phyloP scores from a whole-genome alignment of 2,329 filamentous ascomycete genomes.

The Didymellaceae sp. region DNA sequence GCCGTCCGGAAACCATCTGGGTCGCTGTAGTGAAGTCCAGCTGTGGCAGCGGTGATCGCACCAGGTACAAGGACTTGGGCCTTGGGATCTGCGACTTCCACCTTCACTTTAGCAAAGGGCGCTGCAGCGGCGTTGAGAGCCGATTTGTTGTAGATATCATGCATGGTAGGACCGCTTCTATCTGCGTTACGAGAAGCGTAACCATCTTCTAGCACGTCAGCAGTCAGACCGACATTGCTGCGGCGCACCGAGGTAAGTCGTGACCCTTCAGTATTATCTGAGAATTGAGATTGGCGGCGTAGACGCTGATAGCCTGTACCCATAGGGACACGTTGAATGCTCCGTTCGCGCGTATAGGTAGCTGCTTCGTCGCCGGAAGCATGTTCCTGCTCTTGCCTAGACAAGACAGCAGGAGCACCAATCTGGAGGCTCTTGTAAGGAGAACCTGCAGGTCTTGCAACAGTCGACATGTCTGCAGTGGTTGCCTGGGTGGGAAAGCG shows the following conservation, averaged over 20 bases:
- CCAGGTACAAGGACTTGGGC: constrained; percentile 18
- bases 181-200: no score
- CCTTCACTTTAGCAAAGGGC: constrained; percentile 19
- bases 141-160: constrained; percentile 8
- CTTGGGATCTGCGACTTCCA: constrained; percentile 1
- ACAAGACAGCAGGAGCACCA: background rate
- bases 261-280: constrained; percentile 36
- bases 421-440: no score
- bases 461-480: background rate
- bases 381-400: background rate
- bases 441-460: background rate
- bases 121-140: constrained; percentile 26
- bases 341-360: background rate
- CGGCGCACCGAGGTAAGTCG: constrained; percentile 28
- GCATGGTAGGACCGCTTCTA: background rate
- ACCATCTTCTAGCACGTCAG: constrained; percentile 6
- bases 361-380: no score
- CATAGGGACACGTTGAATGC: background rate
- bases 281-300: constrained; percentile 22
- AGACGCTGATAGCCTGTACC: constrained; percentile 18
- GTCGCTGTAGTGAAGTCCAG: constrained; percentile 36
- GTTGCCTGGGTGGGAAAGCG: constrained; percentile 29
- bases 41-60: constrained; percentile 13
- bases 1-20: constrained; percentile 29
- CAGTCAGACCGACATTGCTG: constrained; percentile 36